phyloP scores from a whole-genome alignment of 495 filamentous ascomycete genomes.

The Hyaloscypha hepaticicola region DNA sequence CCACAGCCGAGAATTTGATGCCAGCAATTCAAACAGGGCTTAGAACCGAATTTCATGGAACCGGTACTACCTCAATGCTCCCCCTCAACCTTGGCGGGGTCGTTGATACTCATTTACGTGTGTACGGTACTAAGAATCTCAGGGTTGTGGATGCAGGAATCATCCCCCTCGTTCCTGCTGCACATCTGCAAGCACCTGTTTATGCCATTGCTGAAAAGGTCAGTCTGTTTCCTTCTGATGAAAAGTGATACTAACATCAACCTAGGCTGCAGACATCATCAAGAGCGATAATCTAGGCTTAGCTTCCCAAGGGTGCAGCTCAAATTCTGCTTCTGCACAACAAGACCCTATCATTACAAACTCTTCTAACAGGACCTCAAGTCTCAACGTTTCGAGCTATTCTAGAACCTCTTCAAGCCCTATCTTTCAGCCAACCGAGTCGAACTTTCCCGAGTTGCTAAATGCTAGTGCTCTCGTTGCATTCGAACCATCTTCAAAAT shows the following conservation, averaged over 20 bases:
- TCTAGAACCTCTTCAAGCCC: background rate
- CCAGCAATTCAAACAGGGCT: constrained; percentile 28
- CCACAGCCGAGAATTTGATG: constrained; percentile 12
- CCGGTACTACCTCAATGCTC: constrained; percentile 56
- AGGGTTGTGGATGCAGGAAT: constrained; percentile 32
- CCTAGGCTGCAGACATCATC: constrained; percentile 50
- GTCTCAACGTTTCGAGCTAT: no score
- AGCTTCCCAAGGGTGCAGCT: background rate
- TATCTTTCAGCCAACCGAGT: background rate
- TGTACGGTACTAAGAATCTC: constrained; percentile 48
- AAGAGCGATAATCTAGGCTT: constrained; percentile 35
- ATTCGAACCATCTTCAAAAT: background rate
- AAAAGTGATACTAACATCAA: background rate
- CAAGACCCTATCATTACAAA: background rate
- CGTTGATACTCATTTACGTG: constrained; percentile 45
- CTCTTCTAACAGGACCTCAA: background rate
- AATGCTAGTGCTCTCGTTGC: background rate
- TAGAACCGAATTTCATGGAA: constrained; percentile 28
- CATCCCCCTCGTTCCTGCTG: constrained; percentile 40
- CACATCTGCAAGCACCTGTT: constrained; percentile 45
- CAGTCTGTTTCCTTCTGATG: constrained; percentile 27
- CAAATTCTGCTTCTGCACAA: background rate
- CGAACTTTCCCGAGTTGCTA: constrained; percentile 1
- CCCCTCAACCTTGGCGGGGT: constrained; percentile 41
- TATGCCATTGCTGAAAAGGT: constrained; percentile 57